Evolutionary conservation across 73 alveolate genomes (phyloP).

Genomic region (Durusdinium trenchii): DNA sequence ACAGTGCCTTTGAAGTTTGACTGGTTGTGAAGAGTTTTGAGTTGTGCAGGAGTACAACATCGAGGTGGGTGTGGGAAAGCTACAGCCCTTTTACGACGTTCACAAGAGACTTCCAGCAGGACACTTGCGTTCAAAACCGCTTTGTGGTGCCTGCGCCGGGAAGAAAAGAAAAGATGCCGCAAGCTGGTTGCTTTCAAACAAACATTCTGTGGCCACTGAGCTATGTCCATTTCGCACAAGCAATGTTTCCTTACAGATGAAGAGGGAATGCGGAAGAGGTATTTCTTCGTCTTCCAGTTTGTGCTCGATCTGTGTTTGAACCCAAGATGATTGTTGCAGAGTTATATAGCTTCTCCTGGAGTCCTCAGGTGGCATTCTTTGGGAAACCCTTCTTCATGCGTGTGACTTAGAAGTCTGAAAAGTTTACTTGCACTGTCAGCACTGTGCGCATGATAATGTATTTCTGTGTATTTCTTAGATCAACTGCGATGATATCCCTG

Average conservation of each 20-base stretch:
- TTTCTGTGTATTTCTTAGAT: background rate
- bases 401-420: background rate
- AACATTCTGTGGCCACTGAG: background rate
- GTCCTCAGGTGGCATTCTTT: slow-evolving; percentile 21
- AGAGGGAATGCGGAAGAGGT: background rate
- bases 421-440: background rate
- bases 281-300: slow-evolving; percentile 69
- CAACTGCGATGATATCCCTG: slow-evolving; percentile 72
- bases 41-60: background rate
- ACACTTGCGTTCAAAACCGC: background rate
- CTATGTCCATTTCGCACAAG: background rate
- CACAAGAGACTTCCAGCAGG: slow-evolving; percentile 3
- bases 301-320: slow-evolving; percentile 15
- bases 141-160: too few relatives aligned
- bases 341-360: background rate
- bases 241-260: background rate
- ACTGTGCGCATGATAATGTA: background rate
- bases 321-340: background rate
- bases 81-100: slow-evolving; percentile 20
- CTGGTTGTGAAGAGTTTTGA: background rate
- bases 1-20: background rate
- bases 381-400: slow-evolving; percentile 79
- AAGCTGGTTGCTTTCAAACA: background rate
- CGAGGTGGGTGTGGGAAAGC: slow-evolving; percentile 44
- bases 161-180: background rate